Percentiles rank a stretch among this genome's conserved stretches.
Evolutionary conservation across 1,284 basidiomycete genomes (phyloP).

Genomic region (Tylopilus sp.): DNA sequence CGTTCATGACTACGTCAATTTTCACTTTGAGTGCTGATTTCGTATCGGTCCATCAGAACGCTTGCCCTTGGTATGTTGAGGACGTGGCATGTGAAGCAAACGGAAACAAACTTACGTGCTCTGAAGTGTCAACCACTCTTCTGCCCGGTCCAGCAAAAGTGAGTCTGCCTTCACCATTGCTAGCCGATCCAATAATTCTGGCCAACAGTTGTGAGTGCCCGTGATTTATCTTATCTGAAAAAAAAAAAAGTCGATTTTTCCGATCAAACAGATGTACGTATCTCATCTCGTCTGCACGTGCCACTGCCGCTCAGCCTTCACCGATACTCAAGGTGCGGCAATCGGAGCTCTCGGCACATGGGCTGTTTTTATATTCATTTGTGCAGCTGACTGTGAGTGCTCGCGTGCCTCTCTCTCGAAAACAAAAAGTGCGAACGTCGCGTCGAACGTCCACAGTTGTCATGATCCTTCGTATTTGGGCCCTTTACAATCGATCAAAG

Average conservation of each 20-base stretch:
- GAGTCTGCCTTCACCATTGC: neutral
- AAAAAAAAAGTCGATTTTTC: neutral
- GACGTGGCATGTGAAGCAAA: too few relatives aligned
- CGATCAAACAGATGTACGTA: neutral
- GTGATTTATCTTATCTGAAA: neutral
- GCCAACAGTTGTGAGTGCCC: neutral
- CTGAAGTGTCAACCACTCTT: constrained; percentile 7
- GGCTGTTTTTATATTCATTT: neutral
- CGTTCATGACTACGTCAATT: neutral
- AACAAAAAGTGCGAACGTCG: neutral
- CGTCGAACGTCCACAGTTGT: neutral
- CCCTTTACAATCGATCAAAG: constrained; percentile 13
- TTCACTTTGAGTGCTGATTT: neutral
- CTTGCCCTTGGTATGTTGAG: constrained; percentile 1
- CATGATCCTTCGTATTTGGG: constrained; percentile 19
- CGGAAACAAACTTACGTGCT: too few relatives aligned
- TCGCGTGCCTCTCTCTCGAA: neutral
- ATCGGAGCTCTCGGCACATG: neutral
- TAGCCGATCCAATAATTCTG: neutral
- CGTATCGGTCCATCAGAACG: neutral
- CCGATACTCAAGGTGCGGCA: neutral
- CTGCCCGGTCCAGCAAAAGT: constrained; percentile 6
- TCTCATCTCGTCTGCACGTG: neutral
- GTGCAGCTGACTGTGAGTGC: constrained; percentile 5
- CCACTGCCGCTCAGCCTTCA: neutral